phyloP scores from a whole-genome alignment of 345 rosid genomes.

The Populus deltoides region DNA sequence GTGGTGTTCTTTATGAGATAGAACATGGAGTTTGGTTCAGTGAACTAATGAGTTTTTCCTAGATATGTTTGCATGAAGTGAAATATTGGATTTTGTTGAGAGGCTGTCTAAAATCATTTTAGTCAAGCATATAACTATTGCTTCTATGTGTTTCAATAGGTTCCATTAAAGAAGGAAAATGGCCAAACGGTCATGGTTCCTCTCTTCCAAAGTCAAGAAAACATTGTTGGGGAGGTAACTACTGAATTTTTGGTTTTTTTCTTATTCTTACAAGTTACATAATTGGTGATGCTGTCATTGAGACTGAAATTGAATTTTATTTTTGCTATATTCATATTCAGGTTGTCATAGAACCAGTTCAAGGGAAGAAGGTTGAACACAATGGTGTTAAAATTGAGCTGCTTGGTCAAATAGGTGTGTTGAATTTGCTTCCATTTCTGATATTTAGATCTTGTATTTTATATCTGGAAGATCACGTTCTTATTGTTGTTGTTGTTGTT shows the following conservation, averaged over 20 bases:
- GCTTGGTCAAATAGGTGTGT: constrained; percentile 81
- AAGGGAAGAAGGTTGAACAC: constrained; percentile 90
- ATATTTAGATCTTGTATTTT: background rate
- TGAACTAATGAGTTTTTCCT: background rate
- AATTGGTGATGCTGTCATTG: background rate
- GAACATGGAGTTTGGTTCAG: background rate
- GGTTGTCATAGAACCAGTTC: constrained; percentile 62
- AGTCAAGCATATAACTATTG: background rate
- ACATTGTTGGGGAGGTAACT: constrained; percentile 49
- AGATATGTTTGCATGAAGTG: background rate
- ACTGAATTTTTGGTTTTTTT: constrained; percentile 1
- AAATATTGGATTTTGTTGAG: background rate
- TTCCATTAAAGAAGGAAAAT: constrained; percentile 54
- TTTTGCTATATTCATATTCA: constrained; percentile 1
- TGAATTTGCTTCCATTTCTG: background rate
- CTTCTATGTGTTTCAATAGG: constrained; percentile 24
- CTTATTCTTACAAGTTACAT: background rate
- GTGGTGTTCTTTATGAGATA: background rate
- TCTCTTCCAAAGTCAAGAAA: constrained; percentile 56
- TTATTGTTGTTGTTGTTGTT: too few relatives aligned
- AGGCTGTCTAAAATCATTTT: background rate
- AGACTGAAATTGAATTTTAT: constrained; percentile 1
- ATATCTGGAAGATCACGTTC: background rate
- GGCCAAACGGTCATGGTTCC: constrained; percentile 48
- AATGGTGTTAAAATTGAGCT: constrained; percentile 92